phyloP scores from a whole-genome alignment of 1,139 yeast genomes.

The Geotrichum aggregatum region DNA sequence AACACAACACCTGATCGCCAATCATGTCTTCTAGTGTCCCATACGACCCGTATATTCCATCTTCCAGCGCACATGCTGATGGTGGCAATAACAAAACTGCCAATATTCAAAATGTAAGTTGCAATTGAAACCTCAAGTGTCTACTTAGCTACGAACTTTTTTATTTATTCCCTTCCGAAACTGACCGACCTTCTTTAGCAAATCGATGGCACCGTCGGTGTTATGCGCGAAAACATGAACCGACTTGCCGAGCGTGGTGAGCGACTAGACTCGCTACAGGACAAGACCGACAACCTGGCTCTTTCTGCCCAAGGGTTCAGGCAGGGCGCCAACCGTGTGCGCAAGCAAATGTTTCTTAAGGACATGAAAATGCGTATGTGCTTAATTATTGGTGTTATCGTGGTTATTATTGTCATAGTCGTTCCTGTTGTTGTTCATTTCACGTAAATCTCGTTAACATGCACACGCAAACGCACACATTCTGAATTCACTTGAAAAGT shows the following conservation, averaged over 20 bases:
- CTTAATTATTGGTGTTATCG: conserved; percentile 73
- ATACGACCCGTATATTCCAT: conserved; percentile 85
- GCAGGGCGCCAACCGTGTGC: conserved; percentile 93
- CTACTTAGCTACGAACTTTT: no score
- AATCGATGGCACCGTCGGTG: conserved; percentile 94
- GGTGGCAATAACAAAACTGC: conserved; percentile 54
- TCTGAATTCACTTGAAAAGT: neutral
- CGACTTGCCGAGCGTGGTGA: conserved; percentile 95
- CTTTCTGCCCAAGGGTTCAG: conserved; percentile 94
- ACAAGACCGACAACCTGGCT: conserved; percentile 89
- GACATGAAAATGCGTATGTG: conserved; percentile 96
- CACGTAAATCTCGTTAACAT: neutral
- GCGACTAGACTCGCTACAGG: conserved; percentile 86
- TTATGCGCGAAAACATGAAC: conserved; percentile 96
- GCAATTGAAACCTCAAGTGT: neutral
- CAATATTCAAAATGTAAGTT: conserved; percentile 77
- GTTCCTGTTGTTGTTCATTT: conserved; percentile 75
- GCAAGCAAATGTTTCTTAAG: conserved; percentile 99
- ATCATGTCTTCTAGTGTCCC: conserved; percentile 77
- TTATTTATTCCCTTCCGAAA: neutral
- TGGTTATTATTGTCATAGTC: conserved; percentile 83
- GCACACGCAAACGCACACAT: neutral
- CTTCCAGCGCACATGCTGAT: conserved; percentile 45
- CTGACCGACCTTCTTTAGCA: conserved; percentile 45
- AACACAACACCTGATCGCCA: neutral